phyloP scores from a whole-genome alignment of 2,329 filamentous ascomycete species.

The Ramularia collo-cygni region DNA sequence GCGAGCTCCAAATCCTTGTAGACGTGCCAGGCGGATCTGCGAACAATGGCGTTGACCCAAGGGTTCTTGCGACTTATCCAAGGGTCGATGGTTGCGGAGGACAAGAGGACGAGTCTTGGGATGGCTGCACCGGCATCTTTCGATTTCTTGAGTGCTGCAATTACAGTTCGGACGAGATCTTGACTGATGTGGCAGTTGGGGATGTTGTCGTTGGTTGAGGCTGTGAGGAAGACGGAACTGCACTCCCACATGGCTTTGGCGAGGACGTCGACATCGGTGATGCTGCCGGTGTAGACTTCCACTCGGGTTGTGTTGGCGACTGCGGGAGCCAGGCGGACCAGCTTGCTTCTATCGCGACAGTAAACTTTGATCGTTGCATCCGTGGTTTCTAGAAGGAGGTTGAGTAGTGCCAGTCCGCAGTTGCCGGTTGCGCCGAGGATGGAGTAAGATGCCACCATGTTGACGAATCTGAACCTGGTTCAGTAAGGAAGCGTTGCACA shows the following conservation, averaged over 20 bases:
- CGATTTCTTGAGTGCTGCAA: constrained; percentile 37
- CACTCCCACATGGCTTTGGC: constrained; percentile 30
- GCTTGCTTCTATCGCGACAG: constrained; percentile 39
- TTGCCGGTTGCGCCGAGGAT: constrained; percentile 33
- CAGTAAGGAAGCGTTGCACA: too few relatives aligned
- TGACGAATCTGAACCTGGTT: too few relatives aligned
- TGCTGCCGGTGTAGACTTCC: constrained; percentile 31
- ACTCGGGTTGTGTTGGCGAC: constrained; percentile 25
- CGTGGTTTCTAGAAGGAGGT: constrained; percentile 32
- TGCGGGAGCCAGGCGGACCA: constrained; percentile 31
- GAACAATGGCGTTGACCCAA: constrained; percentile 8
- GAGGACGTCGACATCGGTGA: constrained; percentile 36
- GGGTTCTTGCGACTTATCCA: constrained; percentile 32
- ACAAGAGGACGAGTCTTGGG: constrained; percentile 38
- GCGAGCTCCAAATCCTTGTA: constrained; percentile 34
- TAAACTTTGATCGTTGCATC: constrained; percentile 36
- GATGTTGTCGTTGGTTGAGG: constrained; percentile 19
- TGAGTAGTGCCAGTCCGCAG: constrained; percentile 37
- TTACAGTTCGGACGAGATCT: constrained; percentile 32
- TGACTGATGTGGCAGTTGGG: constrained; percentile 31
- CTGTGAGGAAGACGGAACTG: constrained; percentile 29
- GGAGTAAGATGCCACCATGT: constrained; percentile 15
- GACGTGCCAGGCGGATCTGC: constrained; percentile 16
- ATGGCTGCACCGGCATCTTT: constrained; percentile 19
- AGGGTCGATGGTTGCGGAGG: constrained; percentile 38